These are phyloP conservation scores for Heterobasidion occidentale DNA, from an alignment of 1,284 basidiomycete genomes.

Conservation along the genomic window DNA sequence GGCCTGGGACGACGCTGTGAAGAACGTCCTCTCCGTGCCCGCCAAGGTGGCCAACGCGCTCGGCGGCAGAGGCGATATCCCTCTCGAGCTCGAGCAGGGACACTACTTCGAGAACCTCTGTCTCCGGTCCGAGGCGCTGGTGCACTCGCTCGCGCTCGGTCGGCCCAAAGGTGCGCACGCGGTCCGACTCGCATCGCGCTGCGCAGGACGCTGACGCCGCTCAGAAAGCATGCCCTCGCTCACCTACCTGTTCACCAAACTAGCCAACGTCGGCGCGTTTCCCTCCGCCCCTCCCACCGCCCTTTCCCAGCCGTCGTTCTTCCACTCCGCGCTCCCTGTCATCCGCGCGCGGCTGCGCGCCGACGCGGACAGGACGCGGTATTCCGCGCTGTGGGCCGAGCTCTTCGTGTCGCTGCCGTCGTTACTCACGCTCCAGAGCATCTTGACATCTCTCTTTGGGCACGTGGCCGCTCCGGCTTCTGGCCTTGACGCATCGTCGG, in stretches of 20 bases:
- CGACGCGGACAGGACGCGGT: constrained; percentile 17
- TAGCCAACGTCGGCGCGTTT: constrained; percentile 59
- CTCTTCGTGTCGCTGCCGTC: constrained; percentile 44
- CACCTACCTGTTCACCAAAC: constrained; percentile 54
- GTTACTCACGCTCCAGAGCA: constrained; percentile 41
- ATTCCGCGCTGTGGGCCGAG: constrained; percentile 43
- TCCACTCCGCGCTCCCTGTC: constrained; percentile 34
- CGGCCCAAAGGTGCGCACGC: constrained; percentile 22
- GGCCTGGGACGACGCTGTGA: constrained; percentile 65
- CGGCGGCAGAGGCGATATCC: constrained; percentile 28
- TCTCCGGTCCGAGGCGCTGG: constrained; percentile 45
- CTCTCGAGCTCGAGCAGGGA: constrained; percentile 41
- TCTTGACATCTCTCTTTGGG: constrained; percentile 51
- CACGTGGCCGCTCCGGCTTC: constrained; percentile 28
- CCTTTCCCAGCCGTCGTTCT: constrained; percentile 62
- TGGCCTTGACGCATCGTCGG: constrained; percentile 22
- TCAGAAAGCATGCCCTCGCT: constrained; percentile 27
- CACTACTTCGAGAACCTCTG: constrained; percentile 46
- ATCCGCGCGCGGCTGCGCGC: constrained; percentile 35
- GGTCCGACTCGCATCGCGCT: background rate
- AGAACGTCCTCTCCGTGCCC: constrained; percentile 52
- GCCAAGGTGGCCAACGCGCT: constrained; percentile 61
- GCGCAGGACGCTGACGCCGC: constrained; percentile 5
- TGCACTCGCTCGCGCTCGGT: constrained; percentile 20
- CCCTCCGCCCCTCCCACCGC: constrained; percentile 35